These are phyloP conservation scores for Lizanozyma gosingica DNA, from an alignment of 1,139 yeast species.

Conservation along the genomic window DNA sequence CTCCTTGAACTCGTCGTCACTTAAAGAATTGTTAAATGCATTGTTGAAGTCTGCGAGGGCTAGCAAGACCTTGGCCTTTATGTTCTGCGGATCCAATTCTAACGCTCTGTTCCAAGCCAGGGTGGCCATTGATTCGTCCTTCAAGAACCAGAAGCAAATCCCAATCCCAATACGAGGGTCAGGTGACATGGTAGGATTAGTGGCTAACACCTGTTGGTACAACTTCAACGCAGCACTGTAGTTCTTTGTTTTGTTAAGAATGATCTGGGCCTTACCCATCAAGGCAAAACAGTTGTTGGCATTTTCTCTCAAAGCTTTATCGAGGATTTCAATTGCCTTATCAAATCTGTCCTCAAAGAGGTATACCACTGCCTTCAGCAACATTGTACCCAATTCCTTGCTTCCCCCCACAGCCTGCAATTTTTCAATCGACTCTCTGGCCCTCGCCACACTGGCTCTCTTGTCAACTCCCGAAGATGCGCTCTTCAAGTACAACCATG, in stretches of 20 bases:
- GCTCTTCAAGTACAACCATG: constrained; percentile 61
- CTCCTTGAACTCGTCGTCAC: constrained; percentile 50
- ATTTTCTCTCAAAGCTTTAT: constrained; percentile 41
- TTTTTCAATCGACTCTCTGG: background rate
- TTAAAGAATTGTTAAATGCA: constrained; percentile 47
- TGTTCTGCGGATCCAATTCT: constrained; percentile 53
- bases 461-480: constrained; percentile 19
- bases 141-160: constrained; percentile 83
- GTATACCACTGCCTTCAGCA: constrained; percentile 51
- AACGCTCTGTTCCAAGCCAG: constrained; percentile 77
- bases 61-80: constrained; percentile 58
- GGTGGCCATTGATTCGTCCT: constrained; percentile 68
- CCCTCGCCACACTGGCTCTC: constrained; percentile 7
- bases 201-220: constrained; percentile 72
- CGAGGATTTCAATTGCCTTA: constrained; percentile 57
- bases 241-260: constrained; percentile 59
- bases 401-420: constrained; percentile 4
- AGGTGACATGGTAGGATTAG: constrained; percentile 72
- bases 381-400: constrained; percentile 28
- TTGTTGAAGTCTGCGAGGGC: constrained; percentile 62
- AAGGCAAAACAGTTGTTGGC: constrained; percentile 64
- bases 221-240: constrained; percentile 67
- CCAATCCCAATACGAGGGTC: constrained; percentile 97
- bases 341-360: constrained; percentile 46
- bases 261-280: constrained; percentile 76